Evolutionary conservation across 2,329 filamentous ascomycete species (phyloP).

Genomic region (Cladobotryum protrusum): DNA sequence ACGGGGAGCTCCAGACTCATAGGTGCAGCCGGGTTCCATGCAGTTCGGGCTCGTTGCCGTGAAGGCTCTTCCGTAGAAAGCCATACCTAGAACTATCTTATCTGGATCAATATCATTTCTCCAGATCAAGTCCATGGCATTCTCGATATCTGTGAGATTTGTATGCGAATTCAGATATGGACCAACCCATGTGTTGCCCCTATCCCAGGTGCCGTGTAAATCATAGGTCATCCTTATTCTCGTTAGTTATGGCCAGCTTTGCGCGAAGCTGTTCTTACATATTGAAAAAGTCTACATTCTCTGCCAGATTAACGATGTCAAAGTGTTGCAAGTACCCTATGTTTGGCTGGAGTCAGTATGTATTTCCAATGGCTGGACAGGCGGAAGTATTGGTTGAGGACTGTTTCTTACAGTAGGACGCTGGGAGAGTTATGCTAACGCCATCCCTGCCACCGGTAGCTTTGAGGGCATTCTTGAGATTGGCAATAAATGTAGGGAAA

Average conservation of each 20-base stretch:
- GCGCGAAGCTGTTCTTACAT: constrained; percentile 14
- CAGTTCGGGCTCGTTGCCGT: not conserved
- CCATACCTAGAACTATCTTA: constrained; percentile 38
- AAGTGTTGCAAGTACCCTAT: constrained; percentile 16
- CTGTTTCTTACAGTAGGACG: constrained; percentile 3
- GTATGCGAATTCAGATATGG: constrained; percentile 33
- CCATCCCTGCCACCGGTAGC: not conserved
- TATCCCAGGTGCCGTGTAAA: constrained; percentile 38
- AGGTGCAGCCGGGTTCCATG: not conserved
- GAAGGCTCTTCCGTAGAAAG: constrained; percentile 36
- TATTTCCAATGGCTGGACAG: too few relatives aligned
- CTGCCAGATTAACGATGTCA: constrained; percentile 12
- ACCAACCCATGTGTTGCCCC: constrained; percentile 19
- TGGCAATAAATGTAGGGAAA: constrained; percentile 12
- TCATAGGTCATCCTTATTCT: constrained; percentile 34
- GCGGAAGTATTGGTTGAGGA: too few relatives aligned
- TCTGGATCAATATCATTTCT: constrained; percentile 35
- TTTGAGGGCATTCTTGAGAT: not conserved
- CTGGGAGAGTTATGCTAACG: not conserved
- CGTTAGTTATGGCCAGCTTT: not conserved
- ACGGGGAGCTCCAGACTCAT: constrained; percentile 14
- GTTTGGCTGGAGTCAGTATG: too few relatives aligned
- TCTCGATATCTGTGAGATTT: constrained; percentile 43
- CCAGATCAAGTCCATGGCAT: constrained; percentile 41
- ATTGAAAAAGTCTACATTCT: constrained; percentile 34